Conservation (phyloP, 441 rosid species). For the Corymbia citriodora region DNA sequence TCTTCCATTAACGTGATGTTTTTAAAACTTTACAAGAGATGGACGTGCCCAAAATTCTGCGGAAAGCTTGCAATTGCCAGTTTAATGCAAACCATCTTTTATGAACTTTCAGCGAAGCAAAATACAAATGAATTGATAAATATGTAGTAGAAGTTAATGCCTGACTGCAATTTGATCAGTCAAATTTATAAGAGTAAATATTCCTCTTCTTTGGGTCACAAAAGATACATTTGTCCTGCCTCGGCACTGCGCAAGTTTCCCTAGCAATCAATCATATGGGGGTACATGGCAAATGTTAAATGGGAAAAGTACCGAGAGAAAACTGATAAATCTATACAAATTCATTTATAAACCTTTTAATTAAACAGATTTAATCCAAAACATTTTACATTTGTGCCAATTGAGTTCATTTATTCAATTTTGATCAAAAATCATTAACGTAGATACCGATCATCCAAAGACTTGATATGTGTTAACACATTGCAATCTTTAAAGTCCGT, state of each 20-base stretch:
- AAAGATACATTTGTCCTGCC: neutral
- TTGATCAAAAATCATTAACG: fast-evolving
- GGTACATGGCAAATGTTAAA: neutral
- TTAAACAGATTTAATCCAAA: too few relatives aligned
- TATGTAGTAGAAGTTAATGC: neutral
- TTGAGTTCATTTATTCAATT: fast-evolving
- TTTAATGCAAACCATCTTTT: too few relatives aligned
- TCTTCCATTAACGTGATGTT: neutral
- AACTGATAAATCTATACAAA: neutral
- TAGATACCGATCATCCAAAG: fast-evolving
- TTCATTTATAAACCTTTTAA: too few relatives aligned
- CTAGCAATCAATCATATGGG: neutral
- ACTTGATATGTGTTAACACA: too few relatives aligned
- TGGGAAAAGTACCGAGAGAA: neutral
- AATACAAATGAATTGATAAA: neutral
- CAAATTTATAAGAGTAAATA: neutral
- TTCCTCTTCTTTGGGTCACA: neutral
- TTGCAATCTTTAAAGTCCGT: too few relatives aligned
- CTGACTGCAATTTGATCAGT: neutral
- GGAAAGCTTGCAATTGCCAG: too few relatives aligned
- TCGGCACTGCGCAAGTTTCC: neutral
- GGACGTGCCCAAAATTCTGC: neutral
- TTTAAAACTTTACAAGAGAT: neutral
- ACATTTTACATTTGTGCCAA: too few relatives aligned
- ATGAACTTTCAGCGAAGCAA: too few relatives aligned